A percentile compares a stretch with the other conserved stretches of the same genome.
Conservation (phyloP, 495 filamentous ascomycete genomes). For the Letharia columbiana region DNA sequence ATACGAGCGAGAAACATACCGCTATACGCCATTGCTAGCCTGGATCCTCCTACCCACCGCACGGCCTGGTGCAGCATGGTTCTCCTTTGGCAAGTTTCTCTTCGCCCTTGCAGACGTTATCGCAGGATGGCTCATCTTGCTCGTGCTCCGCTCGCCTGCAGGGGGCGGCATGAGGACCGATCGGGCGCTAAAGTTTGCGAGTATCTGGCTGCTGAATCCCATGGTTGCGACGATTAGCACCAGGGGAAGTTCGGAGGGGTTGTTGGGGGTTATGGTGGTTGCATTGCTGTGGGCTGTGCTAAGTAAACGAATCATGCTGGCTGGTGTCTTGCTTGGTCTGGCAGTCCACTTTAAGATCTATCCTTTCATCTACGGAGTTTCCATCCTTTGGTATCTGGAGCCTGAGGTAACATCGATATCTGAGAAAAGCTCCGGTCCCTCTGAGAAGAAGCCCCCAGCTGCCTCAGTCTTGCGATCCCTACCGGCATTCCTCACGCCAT, state of each 20-base stretch:
- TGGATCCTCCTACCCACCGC: slow-evolving; percentile 83
- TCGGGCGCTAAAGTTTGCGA: slow-evolving; percentile 61
- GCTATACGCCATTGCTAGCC: slow-evolving; percentile 88
- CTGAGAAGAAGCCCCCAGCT: background rate
- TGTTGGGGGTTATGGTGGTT: slow-evolving; percentile 75
- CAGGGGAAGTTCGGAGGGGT: slow-evolving; percentile 82
- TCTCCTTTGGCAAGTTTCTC: slow-evolving; percentile 80
- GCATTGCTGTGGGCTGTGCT: slow-evolving; percentile 74
- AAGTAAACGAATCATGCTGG: slow-evolving; percentile 47
- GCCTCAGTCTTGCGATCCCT: slow-evolving; percentile 21
- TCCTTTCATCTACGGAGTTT: slow-evolving; percentile 85
- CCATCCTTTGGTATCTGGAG: slow-evolving; percentile 84
- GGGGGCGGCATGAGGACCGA: slow-evolving; percentile 39
- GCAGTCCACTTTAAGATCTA: slow-evolving; percentile 98
- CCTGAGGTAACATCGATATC: slow-evolving; percentile 17
- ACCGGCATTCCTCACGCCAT: slow-evolving; percentile 50
- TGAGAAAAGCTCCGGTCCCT: background rate
- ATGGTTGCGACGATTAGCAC: slow-evolving; percentile 98
- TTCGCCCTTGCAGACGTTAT: slow-evolving; percentile 78
- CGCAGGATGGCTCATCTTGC: slow-evolving; percentile 79
- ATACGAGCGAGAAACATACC: slow-evolving; percentile 86
- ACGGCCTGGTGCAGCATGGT: slow-evolving; percentile 48
- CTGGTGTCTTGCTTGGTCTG: slow-evolving; percentile 70
- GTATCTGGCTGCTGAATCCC: slow-evolving; percentile 89
- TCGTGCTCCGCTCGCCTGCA: slow-evolving; percentile 39